Evolutionary conservation across 2,329 filamentous ascomycete species (phyloP).

Genomic region (Exserohilum turcica): DNA sequence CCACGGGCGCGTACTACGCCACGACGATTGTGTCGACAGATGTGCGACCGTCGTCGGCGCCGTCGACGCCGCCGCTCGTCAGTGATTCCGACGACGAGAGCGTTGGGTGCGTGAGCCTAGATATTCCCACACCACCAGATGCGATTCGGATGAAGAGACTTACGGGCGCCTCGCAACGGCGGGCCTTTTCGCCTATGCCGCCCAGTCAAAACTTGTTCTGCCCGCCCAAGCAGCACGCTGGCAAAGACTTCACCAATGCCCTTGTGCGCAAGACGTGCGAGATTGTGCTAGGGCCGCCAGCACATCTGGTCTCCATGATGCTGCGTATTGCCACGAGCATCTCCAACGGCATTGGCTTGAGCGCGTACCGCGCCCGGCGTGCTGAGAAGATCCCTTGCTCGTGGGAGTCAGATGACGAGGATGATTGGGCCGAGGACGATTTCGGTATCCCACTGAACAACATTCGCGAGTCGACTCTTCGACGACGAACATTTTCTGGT

Average conservation of each 20-base stretch:
- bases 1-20: slow-evolving; percentile 25
- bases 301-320: slow-evolving; percentile 77
- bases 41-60: slow-evolving; percentile 37
- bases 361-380: slow-evolving; percentile 40
- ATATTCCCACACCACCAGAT: slow-evolving; percentile 49
- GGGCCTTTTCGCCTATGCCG: slow-evolving; percentile 70
- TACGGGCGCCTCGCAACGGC: slow-evolving; percentile 62
- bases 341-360: slow-evolving; percentile 53
- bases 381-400: slow-evolving; percentile 54
- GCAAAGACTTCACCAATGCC: slow-evolving; percentile 53
- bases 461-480: slow-evolving; percentile 28
- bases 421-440: slow-evolving; percentile 60
- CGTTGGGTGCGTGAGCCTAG: slow-evolving; percentile 46
- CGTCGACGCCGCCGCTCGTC: slow-evolving; percentile 54
- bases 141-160: slow-evolving; percentile 46
- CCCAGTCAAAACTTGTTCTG: slow-evolving; percentile 69
- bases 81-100: slow-evolving; percentile 53
- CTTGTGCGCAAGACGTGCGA: slow-evolving; percentile 79
- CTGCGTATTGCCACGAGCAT: slow-evolving; percentile 81
- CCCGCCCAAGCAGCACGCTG: slow-evolving; percentile 50
- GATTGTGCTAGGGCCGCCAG: slow-evolving; percentile 78
- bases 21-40: slow-evolving; percentile 26
- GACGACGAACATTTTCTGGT: slow-evolving; percentile 29
- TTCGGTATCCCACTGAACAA: slow-evolving; percentile 57
- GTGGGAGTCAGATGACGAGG: slow-evolving; percentile 64